Conservation (phyloP, 768 basidiomycete species). For the Imleria badia region DNA sequence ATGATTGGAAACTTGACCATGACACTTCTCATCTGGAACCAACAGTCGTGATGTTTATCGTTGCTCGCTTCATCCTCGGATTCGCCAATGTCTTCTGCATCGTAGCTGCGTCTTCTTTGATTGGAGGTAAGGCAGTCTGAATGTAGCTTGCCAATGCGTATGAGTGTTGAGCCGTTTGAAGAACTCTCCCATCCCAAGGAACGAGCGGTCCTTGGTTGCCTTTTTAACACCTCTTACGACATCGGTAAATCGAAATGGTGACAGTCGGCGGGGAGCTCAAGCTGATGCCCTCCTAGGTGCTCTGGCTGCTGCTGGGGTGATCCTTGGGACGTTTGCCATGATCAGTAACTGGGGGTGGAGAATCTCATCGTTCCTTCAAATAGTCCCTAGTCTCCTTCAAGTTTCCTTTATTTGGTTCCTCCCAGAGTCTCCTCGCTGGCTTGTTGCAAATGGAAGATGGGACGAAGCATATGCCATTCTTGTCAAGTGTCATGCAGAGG, state of each 20-base stretch:
- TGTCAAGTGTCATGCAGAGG: conserved; percentile 60
- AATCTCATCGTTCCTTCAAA: conserved; percentile 45
- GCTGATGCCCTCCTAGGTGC: not conserved
- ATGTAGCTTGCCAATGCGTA: not conserved
- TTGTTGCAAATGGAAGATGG: conserved; percentile 52
- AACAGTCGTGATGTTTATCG: conserved; percentile 14
- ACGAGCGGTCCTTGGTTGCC: not conserved
- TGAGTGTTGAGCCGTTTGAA: not conserved
- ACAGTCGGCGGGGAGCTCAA: too few relatives aligned
- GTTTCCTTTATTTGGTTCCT: conserved; percentile 51
- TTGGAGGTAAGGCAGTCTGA: conserved; percentile 11
- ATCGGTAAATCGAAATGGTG: not conserved
- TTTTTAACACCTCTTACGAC: not conserved
- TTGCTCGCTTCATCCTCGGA: conserved; percentile 20
- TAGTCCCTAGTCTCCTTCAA: conserved; percentile 52
- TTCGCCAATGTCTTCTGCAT: conserved; percentile 9
- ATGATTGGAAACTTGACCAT: too few relatives aligned
- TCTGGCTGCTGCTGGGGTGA: conserved; percentile 45
- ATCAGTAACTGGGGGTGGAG: conserved; percentile 19
- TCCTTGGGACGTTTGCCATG: conserved; percentile 65
- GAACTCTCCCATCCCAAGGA: conserved; percentile 16
- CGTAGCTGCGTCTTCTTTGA: conserved; percentile 18
- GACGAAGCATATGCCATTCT: conserved; percentile 48
- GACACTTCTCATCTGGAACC: not conserved
- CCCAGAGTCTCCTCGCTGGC: conserved; percentile 64